phyloP scores from a whole-genome alignment of 257 asterid genomes.

The Mentha longifolia region DNA sequence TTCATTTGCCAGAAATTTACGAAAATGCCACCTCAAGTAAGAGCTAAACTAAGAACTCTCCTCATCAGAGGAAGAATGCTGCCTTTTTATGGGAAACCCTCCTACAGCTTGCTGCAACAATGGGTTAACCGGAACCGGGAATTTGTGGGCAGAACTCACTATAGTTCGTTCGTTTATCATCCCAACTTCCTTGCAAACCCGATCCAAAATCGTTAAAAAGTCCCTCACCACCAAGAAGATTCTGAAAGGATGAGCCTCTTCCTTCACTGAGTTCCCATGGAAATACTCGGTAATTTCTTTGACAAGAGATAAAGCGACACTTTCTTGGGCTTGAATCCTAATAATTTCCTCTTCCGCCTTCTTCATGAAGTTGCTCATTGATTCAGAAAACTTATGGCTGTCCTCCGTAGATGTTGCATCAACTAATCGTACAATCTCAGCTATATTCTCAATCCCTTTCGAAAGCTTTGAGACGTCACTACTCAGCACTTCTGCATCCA shows the following conservation, averaged over 20 bases:
- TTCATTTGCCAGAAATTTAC: slow-evolving; percentile 17
- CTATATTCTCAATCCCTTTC: slow-evolving; percentile 66
- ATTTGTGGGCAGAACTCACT: slow-evolving; percentile 75
- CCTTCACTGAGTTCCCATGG: slow-evolving; percentile 94
- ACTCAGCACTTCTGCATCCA: slow-evolving; percentile 95
- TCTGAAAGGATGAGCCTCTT: slow-evolving; percentile 94
- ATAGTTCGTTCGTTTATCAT: slow-evolving; percentile 77
- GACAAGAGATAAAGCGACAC: slow-evolving; percentile 83
- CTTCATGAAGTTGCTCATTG: slow-evolving; percentile 70
- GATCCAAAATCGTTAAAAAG: slow-evolving; percentile 72
- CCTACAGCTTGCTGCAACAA: slow-evolving; percentile 58
- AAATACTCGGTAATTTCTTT: slow-evolving; percentile 96
- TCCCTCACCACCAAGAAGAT: slow-evolving; percentile 97
- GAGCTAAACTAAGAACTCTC: slow-evolving; percentile 42
- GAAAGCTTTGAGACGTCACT: slow-evolving; percentile 80
- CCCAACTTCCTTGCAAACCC: slow-evolving; percentile 97
- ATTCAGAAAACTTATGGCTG: slow-evolving; percentile 54
- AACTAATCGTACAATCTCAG: slow-evolving; percentile 61
- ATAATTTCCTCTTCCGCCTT: slow-evolving; percentile 90
- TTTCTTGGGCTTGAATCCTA: slow-evolving; percentile 90
- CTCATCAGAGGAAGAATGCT: slow-evolving; percentile 57
- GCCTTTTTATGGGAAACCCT: slow-evolving; percentile 46
- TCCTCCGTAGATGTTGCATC: slow-evolving; percentile 43
- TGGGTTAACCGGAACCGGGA: slow-evolving; percentile 93
- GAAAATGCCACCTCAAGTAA: slow-evolving; percentile 14